phyloP scores from a whole-genome alignment of 208 protist species.

The Trypanosoma platydactyli region DNA sequence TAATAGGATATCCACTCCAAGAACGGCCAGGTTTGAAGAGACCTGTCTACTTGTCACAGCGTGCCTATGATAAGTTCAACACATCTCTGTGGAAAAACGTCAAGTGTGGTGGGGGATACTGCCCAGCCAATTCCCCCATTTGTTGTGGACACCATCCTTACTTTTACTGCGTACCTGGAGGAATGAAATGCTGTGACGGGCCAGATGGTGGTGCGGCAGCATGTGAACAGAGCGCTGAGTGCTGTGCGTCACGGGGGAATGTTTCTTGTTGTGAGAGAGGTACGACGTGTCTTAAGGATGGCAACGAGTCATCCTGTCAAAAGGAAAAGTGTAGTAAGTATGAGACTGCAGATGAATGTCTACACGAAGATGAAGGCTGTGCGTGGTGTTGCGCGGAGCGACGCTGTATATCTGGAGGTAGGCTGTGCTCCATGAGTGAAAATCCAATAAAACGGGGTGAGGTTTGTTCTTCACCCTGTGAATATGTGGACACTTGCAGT shows the following conservation, averaged over 20 bases:
- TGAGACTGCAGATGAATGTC: conserved; percentile 34
- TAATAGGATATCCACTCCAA: neutral
- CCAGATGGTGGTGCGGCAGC: conserved; percentile 15
- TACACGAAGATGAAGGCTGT: conserved; percentile 25
- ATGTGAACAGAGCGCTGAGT: conserved; percentile 38
- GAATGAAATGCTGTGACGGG: conserved; percentile 39
- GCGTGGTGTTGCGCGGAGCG: conserved; percentile 54
- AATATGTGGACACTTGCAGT: conserved; percentile 47
- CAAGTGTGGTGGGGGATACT: conserved; percentile 29
- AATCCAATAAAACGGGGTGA: conserved; percentile 13
- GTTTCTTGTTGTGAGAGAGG: conserved; percentile 36
- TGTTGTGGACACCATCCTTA: conserved; percentile 34
- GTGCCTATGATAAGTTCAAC: neutral
- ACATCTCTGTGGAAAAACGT: conserved; percentile 12
- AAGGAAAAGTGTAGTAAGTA: conserved; percentile 29
- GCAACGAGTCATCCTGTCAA: conserved; percentile 6
- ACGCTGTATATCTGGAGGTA: conserved; percentile 31
- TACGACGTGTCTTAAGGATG: conserved; percentile 21
- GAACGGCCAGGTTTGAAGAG: neutral
- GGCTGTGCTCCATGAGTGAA: conserved; percentile 1
- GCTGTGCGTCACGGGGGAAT: conserved; percentile 34
- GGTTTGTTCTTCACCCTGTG: conserved; percentile 37
- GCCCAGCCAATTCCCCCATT: conserved; percentile 38
- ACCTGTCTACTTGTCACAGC: neutral
- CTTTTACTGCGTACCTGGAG: conserved; percentile 43